Evolutionary conservation across 2,329 filamentous ascomycete genomes (phyloP), one percentile per base, ranked within the genome.

Genomic region (Ceratocystis smalleyi): DNA sequence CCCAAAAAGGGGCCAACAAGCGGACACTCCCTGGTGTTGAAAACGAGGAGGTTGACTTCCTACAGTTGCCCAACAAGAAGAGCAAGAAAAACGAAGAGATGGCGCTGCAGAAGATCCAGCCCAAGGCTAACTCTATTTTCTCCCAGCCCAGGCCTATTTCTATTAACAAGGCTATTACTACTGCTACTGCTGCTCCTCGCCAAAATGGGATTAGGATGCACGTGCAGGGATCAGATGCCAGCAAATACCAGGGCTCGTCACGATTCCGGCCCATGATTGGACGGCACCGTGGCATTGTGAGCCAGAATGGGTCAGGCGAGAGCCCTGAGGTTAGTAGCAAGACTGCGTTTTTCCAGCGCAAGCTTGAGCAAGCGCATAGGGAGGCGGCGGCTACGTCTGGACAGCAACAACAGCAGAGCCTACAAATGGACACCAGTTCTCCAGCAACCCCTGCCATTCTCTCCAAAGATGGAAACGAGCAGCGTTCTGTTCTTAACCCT

Each of bases 21-120:
- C 64, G 64, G 10, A 17, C 24, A 7, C 12, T 65, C 2, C 57
- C 59, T 45, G 8, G 8, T 17, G 22, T 47, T 47, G 22, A 30
- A 45, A 7, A 49, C 19, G 24, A 61, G 15, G 43, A 61, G 59
- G 54, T 27, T 54, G 43, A 35, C n/a, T 19, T 61, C 10, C 22
- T 54, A 51, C 69, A 71, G 1, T 73, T 74, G 47, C 71, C 70
- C 24, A 71, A 69, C 54, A 71, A 67, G 30, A 54, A 43, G 35
- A 15, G 10, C 35, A 40, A 40, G 35, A 40, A 40, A 40, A 40
- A 40, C 35, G 35, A 40, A 10, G 35, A 40, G 3, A 27, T 27
- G 27, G 27, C 27, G 27, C 6, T 5, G 43, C 12, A 27, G 2
- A 45, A 4, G 32, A 61, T 15, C 35, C 35, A 40, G 12, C 24